Evolutionary conservation across 2,329 filamentous ascomycete species (phyloP).

Genomic region (Neofusicoccum parvum): DNA sequence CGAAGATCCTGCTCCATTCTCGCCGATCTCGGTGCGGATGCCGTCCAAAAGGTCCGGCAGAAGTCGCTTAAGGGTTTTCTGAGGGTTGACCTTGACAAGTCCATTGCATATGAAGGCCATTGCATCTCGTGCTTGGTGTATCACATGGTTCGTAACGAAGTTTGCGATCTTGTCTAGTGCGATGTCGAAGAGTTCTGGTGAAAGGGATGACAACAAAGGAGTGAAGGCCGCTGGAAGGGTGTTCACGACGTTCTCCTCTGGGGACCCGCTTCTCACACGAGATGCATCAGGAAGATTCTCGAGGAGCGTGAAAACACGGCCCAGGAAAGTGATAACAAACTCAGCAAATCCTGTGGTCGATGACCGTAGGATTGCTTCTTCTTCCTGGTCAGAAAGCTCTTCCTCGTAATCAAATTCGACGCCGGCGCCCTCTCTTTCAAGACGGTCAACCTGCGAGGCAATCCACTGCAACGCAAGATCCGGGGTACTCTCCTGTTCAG

Average conservation of each 20-base stretch:
- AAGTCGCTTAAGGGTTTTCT: slow-evolving; percentile 88
- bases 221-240: slow-evolving; percentile 89
- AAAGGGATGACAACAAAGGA: slow-evolving; percentile 85
- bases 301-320: slow-evolving; percentile 90
- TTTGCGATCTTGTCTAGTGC: slow-evolving; percentile 88
- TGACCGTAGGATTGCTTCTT: slow-evolving; percentile 84
- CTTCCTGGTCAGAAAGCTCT: slow-evolving; percentile 81
- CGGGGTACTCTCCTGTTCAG: slow-evolving; percentile 43
- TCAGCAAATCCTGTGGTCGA: slow-evolving; percentile 93
- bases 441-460: slow-evolving; percentile 87
- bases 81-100: slow-evolving; percentile 91
- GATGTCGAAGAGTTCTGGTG: slow-evolving; percentile 89
- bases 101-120: slow-evolving; percentile 99
- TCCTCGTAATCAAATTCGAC: slow-evolving; percentile 82
- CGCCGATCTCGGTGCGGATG: slow-evolving; percentile 95
- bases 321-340: slow-evolving; percentile 86
- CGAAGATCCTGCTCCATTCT: slow-evolving; percentile 93
- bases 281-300: slow-evolving; percentile 94
- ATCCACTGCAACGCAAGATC: slow-evolving; percentile 87
- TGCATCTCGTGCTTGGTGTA: slow-evolving; percentile 93
- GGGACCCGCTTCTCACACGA: slow-evolving; percentile 83
- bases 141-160: slow-evolving; percentile 91
- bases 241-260: slow-evolving; percentile 96
- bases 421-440: slow-evolving; percentile 84
- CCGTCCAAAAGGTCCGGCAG: slow-evolving; percentile 87